Percentiles rank a stretch among this genome's conserved stretches.
phyloP scores from a whole-genome alignment of 2,329 filamentous ascomycete species.

The Arthrobotrys pseudoclavata region DNA sequence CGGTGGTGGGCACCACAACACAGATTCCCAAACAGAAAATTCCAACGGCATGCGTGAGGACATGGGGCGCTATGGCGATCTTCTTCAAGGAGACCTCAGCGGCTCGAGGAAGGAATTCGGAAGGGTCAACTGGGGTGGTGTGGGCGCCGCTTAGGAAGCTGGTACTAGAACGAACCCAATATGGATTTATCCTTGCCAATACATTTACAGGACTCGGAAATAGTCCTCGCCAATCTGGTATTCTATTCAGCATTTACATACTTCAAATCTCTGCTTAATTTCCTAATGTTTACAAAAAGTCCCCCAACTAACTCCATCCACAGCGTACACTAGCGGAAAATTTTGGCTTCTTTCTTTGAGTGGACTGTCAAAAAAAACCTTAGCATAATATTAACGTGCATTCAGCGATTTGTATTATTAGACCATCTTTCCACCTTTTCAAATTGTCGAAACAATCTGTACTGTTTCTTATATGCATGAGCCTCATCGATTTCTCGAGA shows the following conservation, averaged over 20 bases:
- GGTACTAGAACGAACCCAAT: not conserved
- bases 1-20: slow-evolving; percentile 31
- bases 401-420: slow-evolving; percentile 15
- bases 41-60: slow-evolving; percentile 35
- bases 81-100: slow-evolving; percentile 47
- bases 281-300: slow-evolving; percentile 8
- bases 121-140: slow-evolving; percentile 44
- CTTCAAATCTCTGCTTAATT: not conserved
- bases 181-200: not conserved
- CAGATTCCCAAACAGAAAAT: slow-evolving; percentile 23
- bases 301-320: not conserved
- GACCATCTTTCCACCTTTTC: not conserved
- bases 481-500: not conserved
- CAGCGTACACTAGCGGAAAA: not conserved
- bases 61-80: slow-evolving; percentile 52
- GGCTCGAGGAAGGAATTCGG: slow-evolving; percentile 41
- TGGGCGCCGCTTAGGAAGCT: slow-evolving; percentile 37
- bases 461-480: not conserved
- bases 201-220: not conserved
- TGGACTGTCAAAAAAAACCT: not conserved
- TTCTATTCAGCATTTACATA: not conserved
- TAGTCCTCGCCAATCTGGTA: not conserved
- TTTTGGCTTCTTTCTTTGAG: not conserved
- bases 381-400: slow-evolving; percentile 13
- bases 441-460: not conserved